Percentiles rank a stretch among this genome's conserved stretches.
Evolutionary conservation across 2,329 filamentous ascomycete species (phyloP).

Genomic region (Coniochaeta hoffmannii): DNA sequence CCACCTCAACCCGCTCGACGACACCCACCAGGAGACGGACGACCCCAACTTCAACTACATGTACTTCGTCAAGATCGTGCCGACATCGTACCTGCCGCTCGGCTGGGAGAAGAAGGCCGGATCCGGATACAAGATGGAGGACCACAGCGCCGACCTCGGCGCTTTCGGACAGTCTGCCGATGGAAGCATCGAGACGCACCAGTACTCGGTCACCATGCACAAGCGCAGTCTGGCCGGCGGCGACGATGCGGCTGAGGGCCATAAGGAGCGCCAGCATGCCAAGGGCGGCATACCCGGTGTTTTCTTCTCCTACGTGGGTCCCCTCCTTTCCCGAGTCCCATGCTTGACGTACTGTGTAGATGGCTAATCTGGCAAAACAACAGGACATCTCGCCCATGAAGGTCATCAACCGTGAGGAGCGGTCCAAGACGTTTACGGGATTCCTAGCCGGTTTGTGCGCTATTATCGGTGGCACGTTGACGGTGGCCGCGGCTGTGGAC

Average conservation of each 20-base stretch:
- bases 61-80: slow-evolving; percentile 99
- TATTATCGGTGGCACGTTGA: slow-evolving; percentile 88
- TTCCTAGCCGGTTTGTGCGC: slow-evolving; percentile 94
- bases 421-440: slow-evolving; percentile 80
- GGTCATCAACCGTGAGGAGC: slow-evolving; percentile 91
- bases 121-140: slow-evolving; percentile 19
- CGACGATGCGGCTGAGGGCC: slow-evolving; percentile 76
- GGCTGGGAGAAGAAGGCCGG: slow-evolving; percentile 66
- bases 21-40: slow-evolving; percentile 64
- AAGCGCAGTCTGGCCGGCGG: slow-evolving; percentile 82
- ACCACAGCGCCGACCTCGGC: slow-evolving; percentile 58
- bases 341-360: slow-evolving; percentile 3
- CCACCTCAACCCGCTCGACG: slow-evolving; percentile 86
- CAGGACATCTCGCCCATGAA: slow-evolving; percentile 99
- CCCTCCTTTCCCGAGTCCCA: background rate
- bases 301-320: slow-evolving; percentile 90
- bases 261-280: slow-evolving; percentile 86
- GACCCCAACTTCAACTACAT: slow-evolving; percentile 93
- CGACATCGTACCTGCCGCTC: slow-evolving; percentile 87
- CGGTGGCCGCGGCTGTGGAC: slow-evolving; percentile 89
- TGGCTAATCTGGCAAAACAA: background rate
- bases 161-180: slow-evolving; percentile 56
- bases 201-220: slow-evolving; percentile 97
- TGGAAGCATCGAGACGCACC: slow-evolving; percentile 92
- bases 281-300: slow-evolving; percentile 90